Evolutionary conservation across 2,329 filamentous ascomycete species (phyloP).

Genomic region (Ophiostoma piceae): DNA sequence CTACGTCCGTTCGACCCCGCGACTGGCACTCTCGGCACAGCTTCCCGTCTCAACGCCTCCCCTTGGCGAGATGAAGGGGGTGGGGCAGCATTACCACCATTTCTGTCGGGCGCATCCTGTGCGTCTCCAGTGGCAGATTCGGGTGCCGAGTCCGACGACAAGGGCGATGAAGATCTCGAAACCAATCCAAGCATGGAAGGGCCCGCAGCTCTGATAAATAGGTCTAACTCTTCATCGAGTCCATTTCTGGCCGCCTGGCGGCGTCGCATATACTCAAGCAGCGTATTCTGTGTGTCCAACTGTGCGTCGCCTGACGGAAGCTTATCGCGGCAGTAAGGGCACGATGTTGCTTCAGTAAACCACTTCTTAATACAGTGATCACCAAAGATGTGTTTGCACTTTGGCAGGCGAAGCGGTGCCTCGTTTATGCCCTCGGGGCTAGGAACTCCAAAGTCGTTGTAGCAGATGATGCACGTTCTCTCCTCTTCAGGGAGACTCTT

Average conservation of each 20-base stretch:
- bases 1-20: neutral
- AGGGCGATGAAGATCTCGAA: neutral
- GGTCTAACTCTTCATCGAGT: too few relatives aligned
- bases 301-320: constrained; percentile 38
- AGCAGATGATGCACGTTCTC: constrained; percentile 39
- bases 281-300: too few relatives aligned
- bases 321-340: constrained; percentile 60
- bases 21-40: neutral
- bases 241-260: too few relatives aligned
- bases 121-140: neutral
- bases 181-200: too few relatives aligned
- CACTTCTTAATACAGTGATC: constrained; percentile 61
- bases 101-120: neutral
- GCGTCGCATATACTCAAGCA: too few relatives aligned
- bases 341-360: constrained; percentile 58
- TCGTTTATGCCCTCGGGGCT: constrained; percentile 55
- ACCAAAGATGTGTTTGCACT: constrained; percentile 60
- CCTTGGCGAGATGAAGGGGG: neutral
- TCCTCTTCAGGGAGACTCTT: constrained; percentile 44
- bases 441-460: constrained; percentile 5
- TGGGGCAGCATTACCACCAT: neutral
- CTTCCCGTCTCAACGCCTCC: neutral
- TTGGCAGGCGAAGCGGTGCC: constrained; percentile 52
- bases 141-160: neutral
- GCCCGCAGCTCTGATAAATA: too few relatives aligned